Percentiles rank a stretch among this genome's conserved stretches.
These are phyloP conservation scores for Penicillium cinerascens DNA, from an alignment of 495 filamentous ascomycete genomes.

Conservation along the genomic window DNA sequence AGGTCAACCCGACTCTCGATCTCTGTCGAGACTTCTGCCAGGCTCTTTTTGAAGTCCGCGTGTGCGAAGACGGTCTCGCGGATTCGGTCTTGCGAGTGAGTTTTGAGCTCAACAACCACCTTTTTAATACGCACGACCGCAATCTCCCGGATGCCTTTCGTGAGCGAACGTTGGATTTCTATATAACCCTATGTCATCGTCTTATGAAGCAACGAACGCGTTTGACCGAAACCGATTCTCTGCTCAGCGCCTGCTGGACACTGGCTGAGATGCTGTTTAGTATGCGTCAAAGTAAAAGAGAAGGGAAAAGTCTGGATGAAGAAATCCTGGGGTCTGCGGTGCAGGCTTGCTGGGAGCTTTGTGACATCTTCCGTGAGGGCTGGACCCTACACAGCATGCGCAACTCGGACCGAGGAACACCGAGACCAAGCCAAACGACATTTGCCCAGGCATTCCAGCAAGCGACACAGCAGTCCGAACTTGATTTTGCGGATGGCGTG, in stretches of 20 bases:
- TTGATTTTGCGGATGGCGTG: conserved; percentile 30
- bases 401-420: conserved; percentile 81
- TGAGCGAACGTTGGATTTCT: conserved; percentile 88
- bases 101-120: conserved; percentile 91
- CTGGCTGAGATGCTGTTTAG: conserved; percentile 93
- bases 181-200: conserved; percentile 86
- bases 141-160: conserved; percentile 82
- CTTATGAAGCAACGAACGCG: conserved; percentile 88
- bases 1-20: conserved; percentile 74
- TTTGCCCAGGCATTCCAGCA: conserved; percentile 56
- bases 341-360: conserved; percentile 92
- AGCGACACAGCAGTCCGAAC: conserved; percentile 34
- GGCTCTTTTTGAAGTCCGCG: conserved; percentile 77
- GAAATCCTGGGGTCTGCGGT: conserved; percentile 82
- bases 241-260: conserved; percentile 84
- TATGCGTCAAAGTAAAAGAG: conserved; percentile 75
- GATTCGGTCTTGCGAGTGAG: conserved; percentile 87
- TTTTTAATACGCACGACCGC: conserved; percentile 87
- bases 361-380: conserved; percentile 88
- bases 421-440: conserved; percentile 71
- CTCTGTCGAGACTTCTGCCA: conserved; percentile 91
- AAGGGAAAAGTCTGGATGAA: conserved; percentile 70
- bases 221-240: conserved; percentile 70
- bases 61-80: conserved; percentile 66
- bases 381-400: conserved; percentile 87